Evolutionary conservation across 2,329 filamentous ascomycete genomes (phyloP).

Genomic region (Madurella fahalii): DNA sequence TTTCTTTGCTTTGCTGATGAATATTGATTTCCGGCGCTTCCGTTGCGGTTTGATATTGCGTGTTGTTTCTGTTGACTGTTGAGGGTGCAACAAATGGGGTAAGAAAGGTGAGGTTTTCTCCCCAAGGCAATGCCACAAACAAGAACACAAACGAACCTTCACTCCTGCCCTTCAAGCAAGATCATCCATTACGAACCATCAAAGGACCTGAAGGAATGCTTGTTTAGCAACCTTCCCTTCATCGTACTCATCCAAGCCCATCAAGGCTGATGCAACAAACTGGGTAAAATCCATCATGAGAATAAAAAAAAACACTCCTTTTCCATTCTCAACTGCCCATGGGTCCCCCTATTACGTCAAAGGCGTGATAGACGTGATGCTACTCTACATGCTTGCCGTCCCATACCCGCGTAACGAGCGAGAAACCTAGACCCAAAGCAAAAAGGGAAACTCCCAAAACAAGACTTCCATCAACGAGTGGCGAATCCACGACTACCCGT

Average conservation of each 20-base stretch:
- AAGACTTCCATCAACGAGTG: constrained; percentile 1
- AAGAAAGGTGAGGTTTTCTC: background rate
- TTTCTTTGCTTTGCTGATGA: background rate
- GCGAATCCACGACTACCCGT: background rate
- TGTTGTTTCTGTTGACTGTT: background rate
- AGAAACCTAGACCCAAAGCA: background rate
- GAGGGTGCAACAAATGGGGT: background rate
- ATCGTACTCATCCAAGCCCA: too few species aligned
- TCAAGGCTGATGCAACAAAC: too few species aligned
- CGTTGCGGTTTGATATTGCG: background rate
- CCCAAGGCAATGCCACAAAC: background rate
- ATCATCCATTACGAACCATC: too few species aligned
- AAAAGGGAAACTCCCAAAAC: background rate
- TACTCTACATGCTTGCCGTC: constrained; percentile 1
- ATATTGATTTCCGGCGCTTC: background rate
- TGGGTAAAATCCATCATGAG: too few species aligned
- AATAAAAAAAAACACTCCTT: constrained; percentile 7
- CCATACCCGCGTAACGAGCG: background rate
- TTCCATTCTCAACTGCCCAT: constrained; percentile 7
- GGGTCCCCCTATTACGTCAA: background rate
- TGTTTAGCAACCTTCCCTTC: too few species aligned
- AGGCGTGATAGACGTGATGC: constrained; percentile 3
- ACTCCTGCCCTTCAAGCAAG: too few species aligned
- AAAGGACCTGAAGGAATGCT: too few species aligned
- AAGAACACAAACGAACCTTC: too few species aligned